Evolutionary conservation across 1,284 basidiomycete genomes (phyloP).

Genomic region (Stereum hirsutum): DNA sequence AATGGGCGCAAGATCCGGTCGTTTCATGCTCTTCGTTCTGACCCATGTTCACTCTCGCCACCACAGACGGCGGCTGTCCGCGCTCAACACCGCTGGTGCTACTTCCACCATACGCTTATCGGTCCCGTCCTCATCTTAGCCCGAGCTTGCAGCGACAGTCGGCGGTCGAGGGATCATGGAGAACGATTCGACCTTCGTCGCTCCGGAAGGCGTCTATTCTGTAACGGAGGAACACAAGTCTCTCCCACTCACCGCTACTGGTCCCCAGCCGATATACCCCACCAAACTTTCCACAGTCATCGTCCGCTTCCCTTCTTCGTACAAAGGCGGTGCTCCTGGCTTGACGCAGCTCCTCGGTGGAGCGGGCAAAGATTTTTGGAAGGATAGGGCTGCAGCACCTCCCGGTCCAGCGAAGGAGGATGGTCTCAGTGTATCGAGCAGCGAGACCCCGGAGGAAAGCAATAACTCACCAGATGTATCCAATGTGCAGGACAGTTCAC

Average conservation of each 20-base stretch:
- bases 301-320: slow-evolving; percentile 52
- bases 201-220: slow-evolving; percentile 80
- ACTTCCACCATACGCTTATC: no score
- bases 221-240: slow-evolving; percentile 80
- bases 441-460: slow-evolving; percentile 60
- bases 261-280: slow-evolving; percentile 42
- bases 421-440: slow-evolving; percentile 67
- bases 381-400: slow-evolving; percentile 29
- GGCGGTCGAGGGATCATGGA: slow-evolving; percentile 57
- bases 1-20: slow-evolving; percentile 4
- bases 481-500: slow-evolving; percentile 20
- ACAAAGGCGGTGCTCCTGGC: slow-evolving; percentile 43
- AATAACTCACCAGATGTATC: slow-evolving; percentile 31
- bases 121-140: no score
- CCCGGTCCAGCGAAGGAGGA: slow-evolving; percentile 32
- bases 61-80: no score
- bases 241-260: slow-evolving; percentile 34
- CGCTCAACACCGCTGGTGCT: no score
- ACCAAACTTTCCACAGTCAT: slow-evolving; percentile 54
- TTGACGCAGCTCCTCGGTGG: slow-evolving; percentile 59
- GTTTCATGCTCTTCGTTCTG: background rate
- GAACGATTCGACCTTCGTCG: slow-evolving; percentile 74
- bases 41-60: background rate
- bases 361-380: slow-evolving; percentile 42
- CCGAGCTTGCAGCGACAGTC: no score